A percentile compares a stretch with the other conserved stretches of the same genome.
phyloP scores from a whole-genome alignment of 257 asterid species.

The Thymus mandschuricus region DNA sequence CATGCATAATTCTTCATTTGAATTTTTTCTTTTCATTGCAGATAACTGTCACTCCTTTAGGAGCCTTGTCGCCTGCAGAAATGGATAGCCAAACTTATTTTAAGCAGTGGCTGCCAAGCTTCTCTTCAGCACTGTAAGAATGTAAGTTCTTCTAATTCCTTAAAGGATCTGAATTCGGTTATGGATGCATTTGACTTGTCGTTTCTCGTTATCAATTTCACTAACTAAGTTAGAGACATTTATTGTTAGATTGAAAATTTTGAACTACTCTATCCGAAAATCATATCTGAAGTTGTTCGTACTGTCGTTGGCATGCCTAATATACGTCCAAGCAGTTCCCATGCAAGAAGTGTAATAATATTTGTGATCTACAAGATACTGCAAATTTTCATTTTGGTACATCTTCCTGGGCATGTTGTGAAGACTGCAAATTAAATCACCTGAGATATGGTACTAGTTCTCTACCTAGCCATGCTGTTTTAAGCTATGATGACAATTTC shows the following conservation, averaged over 20 bases:
- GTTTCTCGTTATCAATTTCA: not conserved
- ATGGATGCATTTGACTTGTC: not conserved
- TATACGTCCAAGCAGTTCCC: not conserved
- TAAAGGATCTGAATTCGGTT: not conserved
- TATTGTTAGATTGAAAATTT: not conserved
- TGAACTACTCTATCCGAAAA: too few species aligned
- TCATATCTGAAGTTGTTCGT: too few species aligned
- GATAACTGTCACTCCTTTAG: constrained; percentile 83
- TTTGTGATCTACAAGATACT: not conserved
- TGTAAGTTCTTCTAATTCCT: constrained; percentile 37
- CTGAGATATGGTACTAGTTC: not conserved
- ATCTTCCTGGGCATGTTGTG: not conserved
- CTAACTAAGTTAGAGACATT: not conserved
- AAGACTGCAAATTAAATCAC: not conserved
- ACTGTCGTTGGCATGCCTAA: not conserved
- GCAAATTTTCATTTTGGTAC: not conserved
- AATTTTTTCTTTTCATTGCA: constrained; percentile 38
- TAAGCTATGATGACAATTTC: not conserved
- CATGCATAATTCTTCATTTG: constrained; percentile 17
- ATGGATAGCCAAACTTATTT: constrained; percentile 54
- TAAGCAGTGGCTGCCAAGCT: constrained; percentile 59
- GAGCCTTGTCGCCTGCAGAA: constrained; percentile 71
- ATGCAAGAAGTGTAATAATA: not conserved
- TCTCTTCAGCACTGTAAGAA: constrained; percentile 54
- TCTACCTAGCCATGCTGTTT: not conserved